Percentiles rank a stretch among this genome's conserved stretches.
Conservation (phyloP, 2,329 filamentous ascomycete genomes). For the Botrytis fabae region DNA sequence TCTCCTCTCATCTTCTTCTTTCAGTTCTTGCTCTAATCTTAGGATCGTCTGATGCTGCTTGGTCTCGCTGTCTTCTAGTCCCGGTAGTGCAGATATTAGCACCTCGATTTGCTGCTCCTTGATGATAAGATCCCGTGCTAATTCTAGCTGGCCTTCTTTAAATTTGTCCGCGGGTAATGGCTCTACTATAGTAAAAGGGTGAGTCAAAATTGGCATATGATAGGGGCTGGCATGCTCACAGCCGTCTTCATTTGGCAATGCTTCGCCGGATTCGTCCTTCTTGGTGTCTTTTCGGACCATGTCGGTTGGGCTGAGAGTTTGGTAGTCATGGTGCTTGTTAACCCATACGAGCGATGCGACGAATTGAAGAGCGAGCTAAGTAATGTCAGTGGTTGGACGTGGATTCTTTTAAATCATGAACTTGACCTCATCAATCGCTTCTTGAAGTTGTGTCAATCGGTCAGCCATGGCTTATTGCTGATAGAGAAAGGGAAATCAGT, state of each 20-base stretch:
- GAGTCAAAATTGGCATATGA: constrained; percentile 23
- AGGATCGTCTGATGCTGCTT: constrained; percentile 70
- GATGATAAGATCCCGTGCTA: constrained; percentile 73
- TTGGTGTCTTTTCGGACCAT: constrained; percentile 58
- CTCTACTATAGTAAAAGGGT: constrained; percentile 49
- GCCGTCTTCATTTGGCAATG: constrained; percentile 18
- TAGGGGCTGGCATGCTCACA: neutral
- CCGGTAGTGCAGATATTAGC: constrained; percentile 72
- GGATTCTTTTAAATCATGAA: neutral
- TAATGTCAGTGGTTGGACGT: constrained; percentile 22
- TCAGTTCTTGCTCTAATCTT: constrained; percentile 65
- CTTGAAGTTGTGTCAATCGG: constrained; percentile 78
- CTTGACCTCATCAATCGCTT: constrained; percentile 76
- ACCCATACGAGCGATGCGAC: constrained; percentile 67
- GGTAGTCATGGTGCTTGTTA: constrained; percentile 66
- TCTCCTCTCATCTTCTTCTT: constrained; percentile 61
- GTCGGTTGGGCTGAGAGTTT: constrained; percentile 58
- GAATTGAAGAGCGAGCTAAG: constrained; percentile 66
- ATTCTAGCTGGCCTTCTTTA: constrained; percentile 65
- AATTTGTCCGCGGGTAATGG: constrained; percentile 65
- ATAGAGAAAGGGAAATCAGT: neutral
- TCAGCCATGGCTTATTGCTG: constrained; percentile 60
- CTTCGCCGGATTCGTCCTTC: constrained; percentile 34
- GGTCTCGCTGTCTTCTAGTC: constrained; percentile 73
- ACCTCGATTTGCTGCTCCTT: constrained; percentile 84